phyloP scores from a whole-genome alignment of 2,329 filamentous ascomycete species.

The Rachicladosporium sp. region DNA sequence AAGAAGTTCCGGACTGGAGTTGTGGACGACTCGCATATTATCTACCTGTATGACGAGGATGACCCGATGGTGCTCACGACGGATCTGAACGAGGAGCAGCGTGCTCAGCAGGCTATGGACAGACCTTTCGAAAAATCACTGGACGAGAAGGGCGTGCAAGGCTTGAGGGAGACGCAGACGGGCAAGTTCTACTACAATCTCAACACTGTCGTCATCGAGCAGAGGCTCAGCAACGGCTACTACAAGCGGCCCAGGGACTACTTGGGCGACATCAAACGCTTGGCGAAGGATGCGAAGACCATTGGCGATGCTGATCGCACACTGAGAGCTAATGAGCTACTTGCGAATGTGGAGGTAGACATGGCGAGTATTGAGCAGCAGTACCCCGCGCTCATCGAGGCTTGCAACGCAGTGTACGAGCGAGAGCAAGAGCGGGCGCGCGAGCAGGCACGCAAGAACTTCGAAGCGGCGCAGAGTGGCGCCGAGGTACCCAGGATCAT shows the following conservation, averaged over 20 bases:
- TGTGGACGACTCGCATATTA: constrained; percentile 60
- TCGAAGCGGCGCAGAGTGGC: constrained; percentile 51
- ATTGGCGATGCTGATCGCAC: constrained; percentile 72
- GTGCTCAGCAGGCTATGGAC: constrained; percentile 41
- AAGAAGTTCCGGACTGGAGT: constrained; percentile 74
- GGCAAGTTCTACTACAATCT: constrained; percentile 92
- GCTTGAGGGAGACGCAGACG: constrained; percentile 61
- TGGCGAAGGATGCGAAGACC: constrained; percentile 74
- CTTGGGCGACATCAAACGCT: constrained; percentile 68
- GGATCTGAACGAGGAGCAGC: constrained; percentile 44
- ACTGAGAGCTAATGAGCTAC: constrained; percentile 79
- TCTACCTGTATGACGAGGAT: constrained; percentile 73
- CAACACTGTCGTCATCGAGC: constrained; percentile 84
- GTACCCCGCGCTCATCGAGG: constrained; percentile 49
- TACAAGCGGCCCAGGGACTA: constrained; percentile 89
- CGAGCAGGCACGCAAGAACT: constrained; percentile 33
- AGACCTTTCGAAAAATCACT: constrained; percentile 69
- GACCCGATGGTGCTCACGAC: constrained; percentile 55
- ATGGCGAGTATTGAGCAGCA: constrained; percentile 60
- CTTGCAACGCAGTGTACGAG: constrained; percentile 73
- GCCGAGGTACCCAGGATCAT: constrained; percentile 33
- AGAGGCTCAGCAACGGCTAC: constrained; percentile 91
- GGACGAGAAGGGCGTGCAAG: constrained; percentile 66
- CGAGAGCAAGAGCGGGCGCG: constrained; percentile 56
- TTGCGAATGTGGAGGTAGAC: constrained; percentile 89